Conservation (phyloP, 345 rosid genomes). For the Linum trigynum region DNA sequence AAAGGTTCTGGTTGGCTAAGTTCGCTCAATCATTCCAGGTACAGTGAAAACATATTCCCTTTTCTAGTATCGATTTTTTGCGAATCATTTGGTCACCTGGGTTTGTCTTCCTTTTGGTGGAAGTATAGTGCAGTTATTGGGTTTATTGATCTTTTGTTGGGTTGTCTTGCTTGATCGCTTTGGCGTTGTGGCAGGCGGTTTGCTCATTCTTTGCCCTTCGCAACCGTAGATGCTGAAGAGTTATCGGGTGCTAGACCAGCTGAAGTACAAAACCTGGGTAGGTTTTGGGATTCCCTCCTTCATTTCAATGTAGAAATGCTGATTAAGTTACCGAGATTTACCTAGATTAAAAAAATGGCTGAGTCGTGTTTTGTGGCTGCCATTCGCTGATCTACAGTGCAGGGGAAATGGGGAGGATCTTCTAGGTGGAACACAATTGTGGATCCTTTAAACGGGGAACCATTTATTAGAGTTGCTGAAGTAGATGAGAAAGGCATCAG, state of each 20-base stretch:
- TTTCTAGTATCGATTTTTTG: background rate
- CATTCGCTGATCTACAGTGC: slow-evolving; percentile 41
- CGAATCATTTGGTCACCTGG: background rate
- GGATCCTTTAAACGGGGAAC: slow-evolving; percentile 95
- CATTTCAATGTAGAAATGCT: no score
- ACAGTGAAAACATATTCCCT: no score
- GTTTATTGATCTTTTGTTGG: background rate
- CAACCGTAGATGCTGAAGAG: slow-evolving; percentile 71
- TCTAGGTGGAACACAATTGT: slow-evolving; percentile 47
- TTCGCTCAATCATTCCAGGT: slow-evolving; percentile 41
- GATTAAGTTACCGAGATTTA: no score
- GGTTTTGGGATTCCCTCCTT: slow-evolving; percentile 4
- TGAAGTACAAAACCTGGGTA: slow-evolving; percentile 82
- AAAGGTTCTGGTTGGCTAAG: slow-evolving; percentile 2
- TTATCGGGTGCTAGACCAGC: slow-evolving; percentile 81
- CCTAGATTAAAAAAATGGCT: background rate
- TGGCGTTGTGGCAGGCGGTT: slow-evolving; percentile 31
- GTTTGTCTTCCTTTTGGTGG: background rate
- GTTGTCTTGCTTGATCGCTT: background rate
- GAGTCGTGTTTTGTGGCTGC: background rate
- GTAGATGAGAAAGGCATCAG: slow-evolving; percentile 62
- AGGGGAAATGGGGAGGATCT: slow-evolving; percentile 81
- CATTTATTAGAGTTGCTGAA: slow-evolving; percentile 77
- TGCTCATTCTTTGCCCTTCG: slow-evolving; percentile 66
- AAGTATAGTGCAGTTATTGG: no score